Conservation (phyloP, 2,329 filamentous ascomycete species). For the Microcyclospora tardicrescens region DNA sequence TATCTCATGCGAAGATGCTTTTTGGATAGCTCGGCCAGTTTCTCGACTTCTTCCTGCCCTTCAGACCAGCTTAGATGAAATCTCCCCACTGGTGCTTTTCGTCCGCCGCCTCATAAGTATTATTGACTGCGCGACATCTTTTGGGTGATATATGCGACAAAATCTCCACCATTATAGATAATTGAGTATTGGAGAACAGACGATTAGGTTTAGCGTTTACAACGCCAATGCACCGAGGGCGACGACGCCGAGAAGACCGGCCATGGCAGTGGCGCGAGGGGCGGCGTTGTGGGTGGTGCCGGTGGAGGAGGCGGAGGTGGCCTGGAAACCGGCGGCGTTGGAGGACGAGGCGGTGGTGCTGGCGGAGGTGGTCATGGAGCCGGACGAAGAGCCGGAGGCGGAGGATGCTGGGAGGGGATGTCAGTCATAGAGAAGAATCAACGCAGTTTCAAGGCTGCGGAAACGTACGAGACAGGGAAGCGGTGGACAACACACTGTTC, state of each 20-base stretch:
- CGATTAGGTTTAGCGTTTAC: slow-evolving; percentile 1
- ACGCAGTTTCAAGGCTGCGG: not conserved
- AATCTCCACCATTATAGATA: too few relatives aligned
- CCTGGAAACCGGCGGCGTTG: not conserved
- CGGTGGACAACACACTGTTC: slow-evolving; percentile 3
- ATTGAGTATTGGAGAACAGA: too few relatives aligned
- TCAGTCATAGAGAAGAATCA: not conserved
- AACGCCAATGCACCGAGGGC: slow-evolving; percentile 11
- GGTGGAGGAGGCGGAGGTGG: not conserved
- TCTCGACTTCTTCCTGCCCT: too few relatives aligned
- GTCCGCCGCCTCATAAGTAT: too few relatives aligned
- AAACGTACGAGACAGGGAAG: slow-evolving; percentile 1
- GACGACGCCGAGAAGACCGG: slow-evolving; percentile 9
- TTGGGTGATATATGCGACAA: too few relatives aligned
- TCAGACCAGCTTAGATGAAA: too few relatives aligned
- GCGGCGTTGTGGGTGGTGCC: slow-evolving; percentile 2
- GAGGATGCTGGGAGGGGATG: slow-evolving; percentile 2
- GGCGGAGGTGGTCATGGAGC: not conserved
- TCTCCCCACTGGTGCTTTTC: too few relatives aligned
- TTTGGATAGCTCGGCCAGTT: too few relatives aligned
- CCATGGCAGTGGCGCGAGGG: slow-evolving; percentile 8
- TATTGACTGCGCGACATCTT: too few relatives aligned
- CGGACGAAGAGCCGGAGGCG: not conserved
- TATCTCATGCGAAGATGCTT: too few relatives aligned
- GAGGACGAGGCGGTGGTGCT: not conserved